phyloP scores from a whole-genome alignment of 2,329 filamentous ascomycete species.

The Nigrograna mackinnonii region DNA sequence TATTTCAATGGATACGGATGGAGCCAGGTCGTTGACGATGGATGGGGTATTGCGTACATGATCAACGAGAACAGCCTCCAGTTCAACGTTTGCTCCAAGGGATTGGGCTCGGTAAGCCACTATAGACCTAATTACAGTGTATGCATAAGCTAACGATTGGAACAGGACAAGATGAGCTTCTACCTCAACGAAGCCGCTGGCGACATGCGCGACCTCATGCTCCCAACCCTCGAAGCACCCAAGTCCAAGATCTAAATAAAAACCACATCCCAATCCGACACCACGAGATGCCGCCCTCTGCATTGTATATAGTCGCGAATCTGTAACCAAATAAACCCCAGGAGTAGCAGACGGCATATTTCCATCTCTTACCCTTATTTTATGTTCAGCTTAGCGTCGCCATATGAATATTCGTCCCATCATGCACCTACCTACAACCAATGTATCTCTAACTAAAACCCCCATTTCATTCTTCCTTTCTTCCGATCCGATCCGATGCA shows the following conservation, averaged over 20 bases:
- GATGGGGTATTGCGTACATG: slow-evolving; percentile 99
- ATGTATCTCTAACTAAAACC: too few species aligned
- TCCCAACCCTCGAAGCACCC: slow-evolving; percentile 75
- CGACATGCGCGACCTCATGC: slow-evolving; percentile 84
- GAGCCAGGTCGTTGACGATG: slow-evolving; percentile 95
- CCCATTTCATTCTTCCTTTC: too few species aligned
- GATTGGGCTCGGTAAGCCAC: slow-evolving; percentile 67
- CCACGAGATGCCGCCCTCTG: too few species aligned
- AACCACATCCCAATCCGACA: too few species aligned
- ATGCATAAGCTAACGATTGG: slow-evolving; percentile 16
- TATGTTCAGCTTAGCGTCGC: too few species aligned
- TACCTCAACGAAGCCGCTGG: slow-evolving; percentile 92
- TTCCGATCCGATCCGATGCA: too few species aligned
- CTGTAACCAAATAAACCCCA: too few species aligned
- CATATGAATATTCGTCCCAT: too few species aligned
- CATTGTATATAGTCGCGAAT: too few species aligned
- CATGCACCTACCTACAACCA: too few species aligned
- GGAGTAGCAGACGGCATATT: not conserved
- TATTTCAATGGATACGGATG: slow-evolving; percentile 99
- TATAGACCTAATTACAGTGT: not conserved
- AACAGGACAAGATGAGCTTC: slow-evolving; percentile 82
- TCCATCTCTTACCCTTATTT: too few species aligned
- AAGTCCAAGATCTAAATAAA: slow-evolving; percentile 93
- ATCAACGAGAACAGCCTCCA: slow-evolving; percentile 99
- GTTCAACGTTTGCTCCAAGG: slow-evolving; percentile 97